Evolutionary conservation across 2,329 filamentous ascomycete genomes (phyloP), one percentile per base, ranked within the genome.

Genomic region (Pseudogymnoascus sp.): DNA sequence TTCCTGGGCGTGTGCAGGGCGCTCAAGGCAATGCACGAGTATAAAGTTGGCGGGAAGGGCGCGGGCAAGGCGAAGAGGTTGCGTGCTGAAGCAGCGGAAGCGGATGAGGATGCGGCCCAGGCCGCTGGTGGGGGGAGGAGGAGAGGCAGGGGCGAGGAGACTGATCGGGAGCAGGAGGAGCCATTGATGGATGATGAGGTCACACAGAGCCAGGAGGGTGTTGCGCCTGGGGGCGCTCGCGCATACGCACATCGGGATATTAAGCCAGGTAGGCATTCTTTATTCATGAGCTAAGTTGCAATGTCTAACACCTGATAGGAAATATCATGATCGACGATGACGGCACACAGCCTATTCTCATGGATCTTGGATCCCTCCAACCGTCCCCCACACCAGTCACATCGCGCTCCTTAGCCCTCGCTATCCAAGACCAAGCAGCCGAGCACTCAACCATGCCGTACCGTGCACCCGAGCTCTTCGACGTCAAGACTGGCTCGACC

Each of bases 401-500:
- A 4, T 95, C 90, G 16, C 88, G 93, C 65, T 96, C 91, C 2
- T 83, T 96, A 62, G 95, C 95, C 50, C 85, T 99, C 59, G 91
- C 93, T 61, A 90, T 96, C 37, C 95, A 98, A 78, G 95, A 99
- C 75, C 90, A 86, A 41, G 95, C 95, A 22, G 95, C 93, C 62
- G 95, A 99, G 75, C 93, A 98, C 80, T 93, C 88, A 68, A 99
- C 95, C 41, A 98, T 99, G 93, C 93, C 95, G 0, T 99, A 99
- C 78, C 91, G 95, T 65, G 95, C 95, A 1, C 95, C 95, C 0
- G 95, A 99, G 77, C 87, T 99, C 65, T 99, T 99, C 76, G 95
- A 99, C 75, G 95, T 98, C 63, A 96, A 96, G 78, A 97, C 92
- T 2, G 93, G 91, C 66, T 88, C 89, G 59, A 85, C 91, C 60